A percentile compares a stretch with the other conserved stretches of the same genome.
phyloP scores from a whole-genome alignment of 768 basidiomycete genomes.

The Kwoniella dejecticola region DNA sequence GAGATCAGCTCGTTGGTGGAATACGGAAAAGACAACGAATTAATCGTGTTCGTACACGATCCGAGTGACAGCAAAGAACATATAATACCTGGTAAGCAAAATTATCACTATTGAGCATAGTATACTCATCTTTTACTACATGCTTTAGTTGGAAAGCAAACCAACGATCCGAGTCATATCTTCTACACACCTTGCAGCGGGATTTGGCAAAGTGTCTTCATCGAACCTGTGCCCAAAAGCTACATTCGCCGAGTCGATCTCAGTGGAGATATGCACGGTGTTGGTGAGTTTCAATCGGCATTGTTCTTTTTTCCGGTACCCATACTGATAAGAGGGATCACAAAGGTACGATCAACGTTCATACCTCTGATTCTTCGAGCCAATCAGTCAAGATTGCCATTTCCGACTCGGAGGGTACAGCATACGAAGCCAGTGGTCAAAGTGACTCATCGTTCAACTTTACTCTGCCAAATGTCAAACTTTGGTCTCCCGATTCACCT shows the following conservation, averaged over 20 bases:
- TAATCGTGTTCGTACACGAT: slow-evolving; percentile 33
- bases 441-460: slow-evolving; percentile 21
- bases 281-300: slow-evolving; percentile 12
- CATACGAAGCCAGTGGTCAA: slow-evolving; percentile 3
- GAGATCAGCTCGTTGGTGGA: slow-evolving; percentile 25
- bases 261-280: slow-evolving; percentile 26
- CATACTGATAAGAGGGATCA: background rate
- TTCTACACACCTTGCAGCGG: slow-evolving; percentile 36
- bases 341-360: slow-evolving; percentile 15
- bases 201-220: slow-evolving; percentile 36
- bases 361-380: slow-evolving; percentile 15
- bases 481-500: slow-evolving; percentile 30
- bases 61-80: slow-evolving; percentile 24
- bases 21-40: slow-evolving; percentile 20
- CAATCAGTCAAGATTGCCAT: slow-evolving; percentile 8
- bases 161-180: slow-evolving; percentile 28
- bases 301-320: background rate
- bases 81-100: slow-evolving; percentile 20
- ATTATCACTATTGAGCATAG: no score
- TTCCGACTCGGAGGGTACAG: slow-evolving; percentile 10
- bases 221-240: slow-evolving; percentile 30
- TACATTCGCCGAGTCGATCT: slow-evolving; percentile 23
- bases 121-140: no score
- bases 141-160: slow-evolving; percentile 32
- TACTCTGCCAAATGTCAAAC: slow-evolving; percentile 15